phyloP scores from a whole-genome alignment of 2,329 filamentous ascomycete genomes.

The Fusarium pilosicola region DNA sequence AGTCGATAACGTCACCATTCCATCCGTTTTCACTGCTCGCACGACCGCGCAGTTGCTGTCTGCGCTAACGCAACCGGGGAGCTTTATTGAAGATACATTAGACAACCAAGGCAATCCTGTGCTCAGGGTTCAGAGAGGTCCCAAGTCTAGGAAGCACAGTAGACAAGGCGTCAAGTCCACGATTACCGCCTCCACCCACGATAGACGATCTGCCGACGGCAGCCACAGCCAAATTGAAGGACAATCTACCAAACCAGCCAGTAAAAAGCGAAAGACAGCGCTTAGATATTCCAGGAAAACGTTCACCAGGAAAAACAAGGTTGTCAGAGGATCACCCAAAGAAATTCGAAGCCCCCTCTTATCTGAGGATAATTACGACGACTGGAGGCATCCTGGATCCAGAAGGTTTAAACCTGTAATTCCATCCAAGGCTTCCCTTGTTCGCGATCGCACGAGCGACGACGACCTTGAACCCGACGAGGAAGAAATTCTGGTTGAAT shows the following conservation, averaged over 20 bases:
- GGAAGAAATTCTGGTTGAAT: slow-evolving; percentile 34
- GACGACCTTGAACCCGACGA: slow-evolving; percentile 10
- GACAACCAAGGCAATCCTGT: slow-evolving; percentile 68
- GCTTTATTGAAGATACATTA: slow-evolving; percentile 68
- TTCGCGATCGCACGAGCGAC: not conserved
- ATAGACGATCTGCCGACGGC: slow-evolving; percentile 23
- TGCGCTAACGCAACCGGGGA: slow-evolving; percentile 80
- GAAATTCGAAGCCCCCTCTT: slow-evolving; percentile 28
- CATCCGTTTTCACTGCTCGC: slow-evolving; percentile 92
- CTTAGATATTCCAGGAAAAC: slow-evolving; percentile 8
- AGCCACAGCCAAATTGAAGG: not conserved
- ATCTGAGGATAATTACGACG: slow-evolving; percentile 18
- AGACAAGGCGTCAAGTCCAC: slow-evolving; percentile 16
- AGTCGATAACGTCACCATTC: slow-evolving; percentile 93
- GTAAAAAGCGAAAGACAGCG: slow-evolving; percentile 18
- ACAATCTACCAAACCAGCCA: slow-evolving; percentile 13
- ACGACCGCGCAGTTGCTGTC: slow-evolving; percentile 94
- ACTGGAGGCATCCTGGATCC: slow-evolving; percentile 9
- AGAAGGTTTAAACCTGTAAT: slow-evolving; percentile 18
- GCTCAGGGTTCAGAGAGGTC: slow-evolving; percentile 62
- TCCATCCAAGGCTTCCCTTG: slow-evolving; percentile 8
- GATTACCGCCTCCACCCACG: slow-evolving; percentile 13
- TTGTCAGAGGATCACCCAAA: slow-evolving; percentile 14
- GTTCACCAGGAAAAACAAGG: slow-evolving; percentile 13
- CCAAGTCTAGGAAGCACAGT: slow-evolving; percentile 45